Base-by-base conservation (phyloP, 768 basidiomycete genomes). In the Albatrellus ellisii region DNA sequence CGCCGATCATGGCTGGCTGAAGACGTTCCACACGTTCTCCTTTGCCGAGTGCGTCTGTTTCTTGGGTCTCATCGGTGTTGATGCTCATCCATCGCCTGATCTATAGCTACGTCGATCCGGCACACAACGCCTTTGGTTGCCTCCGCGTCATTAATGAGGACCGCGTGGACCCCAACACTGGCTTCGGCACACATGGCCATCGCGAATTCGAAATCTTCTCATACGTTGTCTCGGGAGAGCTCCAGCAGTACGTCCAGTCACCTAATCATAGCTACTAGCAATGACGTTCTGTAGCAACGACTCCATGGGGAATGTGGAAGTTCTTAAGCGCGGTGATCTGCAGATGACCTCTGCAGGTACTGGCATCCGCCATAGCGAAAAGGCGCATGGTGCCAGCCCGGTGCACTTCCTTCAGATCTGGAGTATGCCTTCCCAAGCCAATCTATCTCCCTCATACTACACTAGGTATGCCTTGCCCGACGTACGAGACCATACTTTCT, bases 81-180 rank as follows among this genome's bases (percentile, higher is more conserved):
- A 15, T 10, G 18, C 28, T 7, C 8, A 12, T 22, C 17, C 4
- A 28, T 18, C 28, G 7, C 4, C 25, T 12, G 14, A 18, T 17
- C 7, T 8, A 29, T 11, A 45, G 44, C 20, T 45, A 45, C 20
- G 11, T 15, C 14, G 39, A 41, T 11, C 33, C 33, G 6, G 14
- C 8, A 27, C 44, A 45, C 9, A 34, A n/a, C 22, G 37, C 27
- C 11, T 92, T 75, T 50, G 86, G 91, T 2, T 53, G 73, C 12
- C 72, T 98, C 1, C 74, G 91, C 7, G 87, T 97, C 29, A 78
- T 95, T 59, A 95, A 95, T 62, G 91, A 95, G 60, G 88, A 90
- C 52, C 78, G 88, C 24, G 87, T 92, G 31, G 72, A 69, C 2
- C 63, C 86, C 5, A 54, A 61, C 14, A 79, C 75, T 11, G 94